Conservation (phyloP, 2,329 filamentous ascomycete genomes). For the Colletotrichum chrysophilum region DNA sequence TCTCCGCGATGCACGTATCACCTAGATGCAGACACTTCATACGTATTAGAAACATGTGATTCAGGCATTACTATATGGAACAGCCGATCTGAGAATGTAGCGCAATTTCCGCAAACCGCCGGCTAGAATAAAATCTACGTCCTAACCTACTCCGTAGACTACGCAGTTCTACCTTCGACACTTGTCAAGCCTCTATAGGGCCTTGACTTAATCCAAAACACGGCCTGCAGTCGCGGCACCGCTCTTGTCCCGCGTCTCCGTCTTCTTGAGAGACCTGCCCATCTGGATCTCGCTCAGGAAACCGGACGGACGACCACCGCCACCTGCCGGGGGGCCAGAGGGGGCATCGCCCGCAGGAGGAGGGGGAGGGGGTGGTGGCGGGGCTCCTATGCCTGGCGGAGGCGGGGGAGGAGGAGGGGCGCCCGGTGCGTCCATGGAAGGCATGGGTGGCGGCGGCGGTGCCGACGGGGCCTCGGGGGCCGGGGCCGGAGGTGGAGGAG, state of each 20-base stretch:
- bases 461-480: constrained; percentile 25
- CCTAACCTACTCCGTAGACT: not conserved
- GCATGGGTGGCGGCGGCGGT: constrained; percentile 38
- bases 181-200: not conserved
- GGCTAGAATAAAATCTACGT: not conserved
- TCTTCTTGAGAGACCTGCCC: constrained; percentile 83
- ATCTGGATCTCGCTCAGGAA: constrained; percentile 84
- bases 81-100: not conserved
- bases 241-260: constrained; percentile 88
- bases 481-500: constrained; percentile 31
- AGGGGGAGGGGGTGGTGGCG: constrained; percentile 48
- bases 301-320: constrained; percentile 60
- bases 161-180: not conserved
- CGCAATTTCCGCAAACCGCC: not conserved
- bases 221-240: constrained; percentile 74
- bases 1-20: not conserved
- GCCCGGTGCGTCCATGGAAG: constrained; percentile 32
- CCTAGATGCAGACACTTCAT: not conserved
- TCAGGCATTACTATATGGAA: constrained; percentile 6
- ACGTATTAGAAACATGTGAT: not conserved
- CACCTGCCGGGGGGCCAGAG: constrained; percentile 50
- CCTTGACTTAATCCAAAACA: constrained; percentile 60
- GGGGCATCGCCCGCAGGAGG: constrained; percentile 41
- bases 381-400: constrained; percentile 39
- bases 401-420: constrained; percentile 46